Evolutionary conservation across 225 moss, liverwort and hornwort species (phyloP).

Genomic region (Bryum argenteum): DNA sequence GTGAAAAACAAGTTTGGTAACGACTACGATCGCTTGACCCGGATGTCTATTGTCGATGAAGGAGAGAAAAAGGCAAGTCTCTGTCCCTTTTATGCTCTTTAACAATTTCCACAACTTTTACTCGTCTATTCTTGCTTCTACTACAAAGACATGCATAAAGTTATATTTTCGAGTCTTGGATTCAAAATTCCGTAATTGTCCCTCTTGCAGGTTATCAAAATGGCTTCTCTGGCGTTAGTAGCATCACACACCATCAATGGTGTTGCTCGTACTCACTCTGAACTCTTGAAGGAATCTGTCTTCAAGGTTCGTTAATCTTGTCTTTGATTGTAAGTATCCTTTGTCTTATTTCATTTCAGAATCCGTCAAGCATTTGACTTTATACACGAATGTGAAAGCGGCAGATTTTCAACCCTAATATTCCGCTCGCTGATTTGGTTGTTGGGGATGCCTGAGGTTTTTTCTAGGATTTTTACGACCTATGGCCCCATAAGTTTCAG

Average conservation of each 20-base stretch:
- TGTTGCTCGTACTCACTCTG: slow-evolving; percentile 74
- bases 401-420: background rate
- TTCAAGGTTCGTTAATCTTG: slow-evolving; percentile 58
- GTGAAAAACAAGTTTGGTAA: slow-evolving; percentile 81
- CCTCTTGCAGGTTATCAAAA: slow-evolving; percentile 64
- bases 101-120: slow-evolving; percentile 4
- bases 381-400: slow-evolving; percentile 1
- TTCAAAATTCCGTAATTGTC: slow-evolving; percentile 25
- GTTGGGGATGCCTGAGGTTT: slow-evolving; percentile 12
- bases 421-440: slow-evolving; percentile 21
- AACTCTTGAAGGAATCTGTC: slow-evolving; percentile 62
- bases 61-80: slow-evolving; percentile 82
- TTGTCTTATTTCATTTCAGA: slow-evolving; percentile 4
- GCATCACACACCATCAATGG: slow-evolving; percentile 86
- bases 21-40: slow-evolving; percentile 82
- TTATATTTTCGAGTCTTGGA: slow-evolving; percentile 15
- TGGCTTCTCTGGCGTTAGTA: slow-evolving; percentile 77
- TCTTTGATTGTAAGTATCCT: slow-evolving; percentile 2
- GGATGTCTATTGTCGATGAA: slow-evolving; percentile 90
- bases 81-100: background rate
- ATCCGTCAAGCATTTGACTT: slow-evolving; percentile 20
- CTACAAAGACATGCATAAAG: background rate
- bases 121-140: slow-evolving; percentile 23
- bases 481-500: slow-evolving; percentile 94
- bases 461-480: slow-evolving; percentile 75